These are phyloP conservation scores for Rhizopogon salebrosus DNA, from an alignment of 768 basidiomycete genomes.

Conservation along the genomic window DNA sequence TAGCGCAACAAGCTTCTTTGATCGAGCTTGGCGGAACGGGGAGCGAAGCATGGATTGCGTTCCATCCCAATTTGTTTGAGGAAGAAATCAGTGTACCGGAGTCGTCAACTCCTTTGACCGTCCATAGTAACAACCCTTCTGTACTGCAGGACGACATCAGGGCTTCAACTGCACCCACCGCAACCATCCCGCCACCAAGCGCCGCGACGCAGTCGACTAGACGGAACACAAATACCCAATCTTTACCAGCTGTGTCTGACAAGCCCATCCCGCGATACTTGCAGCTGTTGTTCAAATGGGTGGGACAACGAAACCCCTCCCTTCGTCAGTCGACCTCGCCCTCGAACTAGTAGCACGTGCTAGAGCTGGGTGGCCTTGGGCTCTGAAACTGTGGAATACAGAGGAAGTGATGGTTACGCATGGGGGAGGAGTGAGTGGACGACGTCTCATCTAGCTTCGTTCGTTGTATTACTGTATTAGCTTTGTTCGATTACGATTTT, in stretches of 20 bases:
- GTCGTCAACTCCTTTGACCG: too few relatives aligned
- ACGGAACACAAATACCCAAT: not conserved
- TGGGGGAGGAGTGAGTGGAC: constrained; percentile 20
- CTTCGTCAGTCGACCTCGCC: too few relatives aligned
- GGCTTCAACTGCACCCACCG: not conserved
- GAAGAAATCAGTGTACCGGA: not conserved
- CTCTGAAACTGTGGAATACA: constrained; percentile 35
- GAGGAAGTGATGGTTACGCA: constrained; percentile 30
- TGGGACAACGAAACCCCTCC: constrained; percentile 25
- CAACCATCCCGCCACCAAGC: not conserved
- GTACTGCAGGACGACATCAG: too few relatives aligned
- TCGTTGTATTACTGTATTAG: not conserved
- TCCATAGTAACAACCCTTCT: not conserved
- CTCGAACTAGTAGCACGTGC: constrained; percentile 30
- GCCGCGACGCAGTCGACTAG: not conserved
- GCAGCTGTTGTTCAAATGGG: constrained; percentile 21
- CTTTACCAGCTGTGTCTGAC: not conserved
- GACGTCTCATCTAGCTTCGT: not conserved
- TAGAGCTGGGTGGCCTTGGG: too few relatives aligned
- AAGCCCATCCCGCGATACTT: constrained; percentile 14
- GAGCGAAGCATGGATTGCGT: too few relatives aligned
- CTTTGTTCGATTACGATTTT: not conserved
- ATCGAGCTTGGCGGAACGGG: constrained; percentile 17
- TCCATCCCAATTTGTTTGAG: not conserved
- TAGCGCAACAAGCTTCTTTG: constrained; percentile 23